Evolutionary conservation across 2,329 filamentous ascomycete species (phyloP), one percentile per base, ranked within the genome.

Genomic region (Epichloe sibirici): DNA sequence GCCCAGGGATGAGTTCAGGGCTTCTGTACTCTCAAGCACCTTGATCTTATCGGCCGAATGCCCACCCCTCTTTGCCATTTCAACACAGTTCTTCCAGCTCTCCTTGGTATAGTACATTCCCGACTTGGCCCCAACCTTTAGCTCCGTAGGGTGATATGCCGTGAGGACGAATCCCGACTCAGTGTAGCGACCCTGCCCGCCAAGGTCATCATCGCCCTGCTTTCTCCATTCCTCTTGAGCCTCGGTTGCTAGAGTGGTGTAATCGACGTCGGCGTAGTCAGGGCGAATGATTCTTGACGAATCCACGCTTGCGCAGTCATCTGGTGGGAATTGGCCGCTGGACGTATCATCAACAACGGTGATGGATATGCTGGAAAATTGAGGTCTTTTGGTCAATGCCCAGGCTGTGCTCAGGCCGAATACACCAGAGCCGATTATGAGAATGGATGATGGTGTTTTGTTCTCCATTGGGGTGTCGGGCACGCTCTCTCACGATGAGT

Each of bases 211-310:
- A 35, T 75, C 69, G 52, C 73, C 79, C 60, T 67, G 67, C 65
- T 77, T 78, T 60, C 85, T 80, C 87, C 82, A 93, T 63, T 77
- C 72, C 17, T 74, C 67, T 62, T 88, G 86, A 1, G 90, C 89
- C 38, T 80, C 73, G 17, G 79, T 75, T 21, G 85, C 89, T 45
- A 97, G 80, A 15, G 74, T 71, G 5, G 88, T 79, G 68, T 97
- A 97, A 23, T 83, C 78, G 0, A 79, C 71, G 63, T 91, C 83
- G 5, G 87, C 83, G 64, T 97, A 97, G 74, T 97, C 91, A 49
- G 79, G 71, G 53, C 82, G 75, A 57, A 85, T 74, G 59, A 85
- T 82, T 58, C 82, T 77, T 13, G 80, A 83, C 4, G 74, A 74
- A 68, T 85, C 82, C 61, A 83, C 75, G 57, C 77, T 81, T 49